Evolutionary conservation across 768 basidiomycete genomes (phyloP), one percentile per base, ranked within the genome.

Genomic region (Leccinum variicolor): DNA sequence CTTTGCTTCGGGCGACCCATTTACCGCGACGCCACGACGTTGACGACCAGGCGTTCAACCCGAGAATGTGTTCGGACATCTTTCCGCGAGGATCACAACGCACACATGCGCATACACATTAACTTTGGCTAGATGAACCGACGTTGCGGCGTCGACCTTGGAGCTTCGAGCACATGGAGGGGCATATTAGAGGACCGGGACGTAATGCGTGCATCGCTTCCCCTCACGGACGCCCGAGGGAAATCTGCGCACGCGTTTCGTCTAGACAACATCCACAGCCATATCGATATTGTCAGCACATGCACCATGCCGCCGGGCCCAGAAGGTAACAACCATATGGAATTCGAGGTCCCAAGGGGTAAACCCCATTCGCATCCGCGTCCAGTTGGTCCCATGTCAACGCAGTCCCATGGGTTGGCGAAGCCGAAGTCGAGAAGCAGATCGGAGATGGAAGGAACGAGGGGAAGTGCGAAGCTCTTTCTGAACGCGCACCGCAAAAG

Each of bases 361-460:
- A n/a, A 41, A n/a, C 39, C 39, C 39, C 39, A 41, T 41, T 46
- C 52, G 54, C 56, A 56, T 64, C 60, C 41, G 52, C 54, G 46
- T 15, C 41, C 54, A 49, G 41, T 26, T 36, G 50, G 50, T 66
- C 58, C 58, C 58, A 63, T 60, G 65, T 56, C 62, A 61, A 28
- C 39, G 39, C n/a, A 41, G 39, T 41, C 33, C 33, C 25, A 46
- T 19, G 49, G 46, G 51, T 29, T 55, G 57, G 48, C 57, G 61
- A 65, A 63, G 39, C 1, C 55, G 64, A 65, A 65, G 60, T 26
- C 3, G 47, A 65, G 65, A 66, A 67, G 65, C 55, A 55, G 57
- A 68, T 68, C 66, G 56, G 63, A 65, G 58, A 62, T 58, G 61
- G 63, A 65, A 57, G 66, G 29, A 13, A 56, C n/a, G 17, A 60